phyloP scores from a whole-genome alignment of 441 rosid species.

The Adansonia madagascariensis region DNA sequence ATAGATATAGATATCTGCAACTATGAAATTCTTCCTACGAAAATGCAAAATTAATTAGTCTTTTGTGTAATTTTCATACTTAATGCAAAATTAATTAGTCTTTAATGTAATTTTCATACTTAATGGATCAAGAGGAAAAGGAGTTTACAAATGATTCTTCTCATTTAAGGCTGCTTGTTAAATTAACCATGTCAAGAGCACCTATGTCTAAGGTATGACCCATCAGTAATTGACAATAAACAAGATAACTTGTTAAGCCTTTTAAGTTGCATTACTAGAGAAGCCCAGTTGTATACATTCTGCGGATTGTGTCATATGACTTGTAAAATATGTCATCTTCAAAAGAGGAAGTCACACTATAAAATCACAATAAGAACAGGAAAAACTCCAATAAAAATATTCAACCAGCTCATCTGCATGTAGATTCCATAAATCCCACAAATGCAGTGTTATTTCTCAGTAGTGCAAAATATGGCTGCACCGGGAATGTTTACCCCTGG shows the following conservation, averaged over 20 bases:
- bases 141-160: background rate
- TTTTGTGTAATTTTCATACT: background rate
- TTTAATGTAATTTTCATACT: background rate
- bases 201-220: background rate
- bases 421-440: conserved; percentile 13
- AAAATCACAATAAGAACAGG: background rate
- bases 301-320: background rate
- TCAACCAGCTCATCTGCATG: conserved; percentile 11
- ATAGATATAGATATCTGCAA: background rate
- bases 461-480: conserved; percentile 5
- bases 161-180: background rate
- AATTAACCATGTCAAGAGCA: conserved; percentile 3
- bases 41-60: conserved; percentile 8
- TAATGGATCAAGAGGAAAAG: conserved; percentile 7
- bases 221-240: background rate
- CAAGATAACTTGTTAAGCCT: background rate
- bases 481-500: conserved; percentile 12
- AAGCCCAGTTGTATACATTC: conserved; percentile 9
- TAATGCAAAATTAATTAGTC: conserved; percentile 7
- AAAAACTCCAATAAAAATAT: conserved; percentile 3
- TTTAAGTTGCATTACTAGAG: conserved; percentile 7
- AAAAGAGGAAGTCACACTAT: background rate
- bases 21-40: background rate
- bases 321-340: conserved; percentile 5
- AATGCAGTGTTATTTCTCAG: background rate